A percentile compares a stretch with the other conserved stretches of the same genome.
These are phyloP conservation scores for Petunia hybrid DNA, from an alignment of 305 asterid genomes.

Conservation along the genomic window DNA sequence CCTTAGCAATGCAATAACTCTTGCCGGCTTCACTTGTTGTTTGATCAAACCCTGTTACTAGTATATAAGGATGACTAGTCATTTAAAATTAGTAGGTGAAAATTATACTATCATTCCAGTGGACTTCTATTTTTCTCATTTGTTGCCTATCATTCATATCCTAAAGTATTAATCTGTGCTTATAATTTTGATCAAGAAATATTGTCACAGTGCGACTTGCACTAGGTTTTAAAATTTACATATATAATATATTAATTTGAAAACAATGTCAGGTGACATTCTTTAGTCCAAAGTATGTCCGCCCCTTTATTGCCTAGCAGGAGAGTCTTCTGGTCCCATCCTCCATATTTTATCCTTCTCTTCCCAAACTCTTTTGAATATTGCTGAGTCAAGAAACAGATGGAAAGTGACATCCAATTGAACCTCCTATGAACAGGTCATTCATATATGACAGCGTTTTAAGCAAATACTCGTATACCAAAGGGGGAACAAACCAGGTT, in stretches of 20 bases:
- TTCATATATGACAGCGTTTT: background rate
- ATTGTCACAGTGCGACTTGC: too few species aligned
- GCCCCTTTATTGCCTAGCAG: background rate
- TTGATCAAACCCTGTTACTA: background rate
- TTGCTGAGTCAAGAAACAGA: background rate
- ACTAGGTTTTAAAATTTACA: too few species aligned
- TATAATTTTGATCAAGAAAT: too few species aligned
- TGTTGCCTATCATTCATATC: too few species aligned
- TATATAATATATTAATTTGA: background rate
- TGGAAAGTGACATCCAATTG: background rate
- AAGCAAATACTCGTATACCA: background rate
- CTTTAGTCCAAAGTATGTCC: background rate
- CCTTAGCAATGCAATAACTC: background rate
- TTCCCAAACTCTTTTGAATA: background rate
- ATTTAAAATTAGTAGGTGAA: background rate
- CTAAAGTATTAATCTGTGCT: too few species aligned
- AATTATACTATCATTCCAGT: background rate
- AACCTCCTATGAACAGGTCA: background rate
- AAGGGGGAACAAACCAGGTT: background rate
- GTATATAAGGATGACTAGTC: background rate
- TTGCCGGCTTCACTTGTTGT: constrained; percentile 12
- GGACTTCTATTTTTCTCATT: too few species aligned
- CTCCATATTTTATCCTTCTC: background rate
- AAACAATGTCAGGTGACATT: background rate
- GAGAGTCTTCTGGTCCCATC: background rate